Conservation (phyloP, 2,329 filamentous ascomycete genomes). For the Fusarium chaquense region DNA sequence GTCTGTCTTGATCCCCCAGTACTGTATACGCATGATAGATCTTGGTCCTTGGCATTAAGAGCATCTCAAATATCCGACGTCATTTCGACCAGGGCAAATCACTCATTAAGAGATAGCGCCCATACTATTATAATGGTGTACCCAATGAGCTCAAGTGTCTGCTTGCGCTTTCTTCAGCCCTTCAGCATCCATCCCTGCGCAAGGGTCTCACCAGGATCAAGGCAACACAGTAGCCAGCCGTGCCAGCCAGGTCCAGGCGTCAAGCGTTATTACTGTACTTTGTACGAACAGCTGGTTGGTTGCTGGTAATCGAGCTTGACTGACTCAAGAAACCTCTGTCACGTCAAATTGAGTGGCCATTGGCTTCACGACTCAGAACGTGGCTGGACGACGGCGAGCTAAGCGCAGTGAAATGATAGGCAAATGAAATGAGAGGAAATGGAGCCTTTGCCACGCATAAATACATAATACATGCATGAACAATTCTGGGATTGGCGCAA, state of each 20-base stretch:
- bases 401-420: conserved; percentile 4
- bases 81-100: conserved; percentile 26
- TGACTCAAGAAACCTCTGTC: conserved; percentile 27
- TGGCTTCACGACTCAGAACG: conserved; percentile 28
- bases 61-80: conserved; percentile 21
- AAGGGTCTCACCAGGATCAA: conserved; percentile 26
- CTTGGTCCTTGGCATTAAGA: conserved; percentile 1
- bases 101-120: conserved; percentile 18
- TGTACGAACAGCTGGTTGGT: conserved; percentile 17
- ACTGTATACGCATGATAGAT: background rate
- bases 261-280: conserved; percentile 22
- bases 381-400: conserved; percentile 17
- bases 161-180: conserved; percentile 10
- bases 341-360: conserved; percentile 32
- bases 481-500: conserved; percentile 22
- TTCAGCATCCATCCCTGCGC: conserved; percentile 26
- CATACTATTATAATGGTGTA: conserved; percentile 15
- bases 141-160: conserved; percentile 39
- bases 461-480: conserved; percentile 8
- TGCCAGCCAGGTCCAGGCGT: conserved; percentile 19
- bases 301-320: conserved; percentile 20
- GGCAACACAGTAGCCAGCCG: conserved; percentile 4
- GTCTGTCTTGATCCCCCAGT: background rate
- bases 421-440: conserved; percentile 7
- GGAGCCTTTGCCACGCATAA: conserved; percentile 8